Conservation (phyloP, 306 rosid species). For the Cucurbita moschata region DNA sequence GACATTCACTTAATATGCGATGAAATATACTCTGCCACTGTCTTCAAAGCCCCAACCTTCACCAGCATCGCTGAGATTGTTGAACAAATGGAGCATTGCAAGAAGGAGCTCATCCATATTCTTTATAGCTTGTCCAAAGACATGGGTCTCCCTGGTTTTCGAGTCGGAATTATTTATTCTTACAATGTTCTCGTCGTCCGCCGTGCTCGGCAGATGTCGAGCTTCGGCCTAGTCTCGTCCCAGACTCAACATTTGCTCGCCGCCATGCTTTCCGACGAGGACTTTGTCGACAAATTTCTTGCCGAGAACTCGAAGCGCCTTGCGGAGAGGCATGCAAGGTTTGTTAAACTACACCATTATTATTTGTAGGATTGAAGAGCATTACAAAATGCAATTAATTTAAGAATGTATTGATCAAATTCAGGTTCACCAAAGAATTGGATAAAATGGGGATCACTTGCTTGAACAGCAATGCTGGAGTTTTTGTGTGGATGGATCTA, state of each 20-base stretch:
- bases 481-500: constrained; percentile 78
- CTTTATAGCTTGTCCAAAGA: constrained; percentile 75
- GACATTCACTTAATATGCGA: constrained; percentile 72
- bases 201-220: constrained; percentile 68
- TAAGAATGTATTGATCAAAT: neutral
- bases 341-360: neutral
- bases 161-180: constrained; percentile 85
- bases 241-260: constrained; percentile 66
- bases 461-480: constrained; percentile 63
- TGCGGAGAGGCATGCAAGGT: constrained; percentile 14
- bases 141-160: constrained; percentile 80
- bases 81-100: constrained; percentile 28
- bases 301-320: constrained; percentile 43
- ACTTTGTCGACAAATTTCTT: constrained; percentile 30
- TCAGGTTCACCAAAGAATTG: constrained; percentile 32
- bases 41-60: constrained; percentile 32
- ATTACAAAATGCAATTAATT: too few relatives aligned
- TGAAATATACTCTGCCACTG: constrained; percentile 83
- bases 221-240: constrained; percentile 75
- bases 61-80: constrained; percentile 50
- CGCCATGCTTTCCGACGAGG: constrained; percentile 49
- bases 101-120: constrained; percentile 50
- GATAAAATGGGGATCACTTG: constrained; percentile 41
- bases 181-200: constrained; percentile 51
- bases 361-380: too few relatives aligned